A percentile compares a stretch with the other conserved stretches of the same genome.
Evolutionary conservation across 768 basidiomycete genomes (phyloP).

Genomic region (Postia placenta): DNA sequence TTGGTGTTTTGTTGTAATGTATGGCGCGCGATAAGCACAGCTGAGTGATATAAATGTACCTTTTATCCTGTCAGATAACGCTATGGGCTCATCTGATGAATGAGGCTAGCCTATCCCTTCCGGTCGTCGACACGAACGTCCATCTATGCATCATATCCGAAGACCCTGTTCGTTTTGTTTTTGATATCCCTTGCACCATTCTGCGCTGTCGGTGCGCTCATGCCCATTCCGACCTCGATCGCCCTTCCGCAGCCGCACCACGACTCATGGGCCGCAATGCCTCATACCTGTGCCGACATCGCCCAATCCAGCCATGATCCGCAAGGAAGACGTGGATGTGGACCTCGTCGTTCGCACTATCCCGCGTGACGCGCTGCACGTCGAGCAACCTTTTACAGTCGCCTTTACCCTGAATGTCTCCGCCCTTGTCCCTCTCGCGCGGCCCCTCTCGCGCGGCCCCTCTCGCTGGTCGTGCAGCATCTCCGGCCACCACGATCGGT

Average conservation of each 20-base stretch:
- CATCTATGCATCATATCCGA: no score
- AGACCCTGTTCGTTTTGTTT: no score
- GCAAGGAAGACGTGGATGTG: conserved; percentile 42
- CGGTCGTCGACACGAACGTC: no score
- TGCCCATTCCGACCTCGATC: conserved; percentile 41
- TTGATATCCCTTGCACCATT: no score
- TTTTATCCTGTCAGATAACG: no score
- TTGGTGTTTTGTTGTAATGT: no score
- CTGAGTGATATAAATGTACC: no score
- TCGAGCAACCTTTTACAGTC: conserved; percentile 59
- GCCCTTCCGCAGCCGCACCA: conserved; percentile 30
- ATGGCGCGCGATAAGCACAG: no score
- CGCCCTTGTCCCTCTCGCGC: conserved; percentile 33
- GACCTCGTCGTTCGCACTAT: conserved; percentile 50
- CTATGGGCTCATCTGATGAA: no score
- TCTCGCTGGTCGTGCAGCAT: conserved; percentile 62
- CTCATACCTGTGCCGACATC: conserved; percentile 18
- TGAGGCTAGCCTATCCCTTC: no score
- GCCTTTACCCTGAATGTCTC: conserved; percentile 47
- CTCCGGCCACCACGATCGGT: conserved; percentile 37
- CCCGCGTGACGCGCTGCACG: conserved; percentile 35
- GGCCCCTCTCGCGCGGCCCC: conserved; percentile 24
- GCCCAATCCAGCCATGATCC: conserved; percentile 13
- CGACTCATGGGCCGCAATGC: conserved; percentile 12
- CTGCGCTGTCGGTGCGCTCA: no score